phyloP scores from a whole-genome alignment of 495 filamentous ascomycete genomes.

The Margaritispora aquatica region DNA sequence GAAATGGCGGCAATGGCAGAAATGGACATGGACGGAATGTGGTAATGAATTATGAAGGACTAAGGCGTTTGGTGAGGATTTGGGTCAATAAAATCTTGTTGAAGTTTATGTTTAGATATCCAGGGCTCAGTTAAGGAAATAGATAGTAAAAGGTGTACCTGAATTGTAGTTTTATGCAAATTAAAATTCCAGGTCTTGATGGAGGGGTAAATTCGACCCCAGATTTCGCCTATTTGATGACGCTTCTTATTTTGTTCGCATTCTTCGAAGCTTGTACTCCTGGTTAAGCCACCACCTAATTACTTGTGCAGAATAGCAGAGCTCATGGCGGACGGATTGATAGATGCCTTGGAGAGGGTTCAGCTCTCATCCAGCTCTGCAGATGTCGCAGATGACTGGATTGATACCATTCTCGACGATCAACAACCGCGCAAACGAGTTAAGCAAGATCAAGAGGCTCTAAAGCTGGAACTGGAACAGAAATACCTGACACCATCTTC shows the following conservation, averaged over 20 bases:
- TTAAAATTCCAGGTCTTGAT: neutral
- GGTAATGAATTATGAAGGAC: slow-evolving; percentile 39
- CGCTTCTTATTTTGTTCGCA: neutral
- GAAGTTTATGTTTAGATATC: neutral
- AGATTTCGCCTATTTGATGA: neutral
- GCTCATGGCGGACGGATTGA: slow-evolving; percentile 25
- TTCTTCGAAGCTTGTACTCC: neutral
- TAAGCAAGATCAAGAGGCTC: slow-evolving; percentile 46
- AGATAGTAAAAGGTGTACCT: neutral
- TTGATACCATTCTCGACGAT: slow-evolving; percentile 53
- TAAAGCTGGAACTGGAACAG: slow-evolving; percentile 64
- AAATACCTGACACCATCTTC: slow-evolving; percentile 75
- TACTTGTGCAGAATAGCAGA: neutral
- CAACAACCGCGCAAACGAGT: slow-evolving; percentile 51
- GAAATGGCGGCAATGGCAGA: slow-evolving; percentile 65
- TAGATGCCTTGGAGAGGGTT: slow-evolving; percentile 23
- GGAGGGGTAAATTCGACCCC: neutral
- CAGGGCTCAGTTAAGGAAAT: neutral
- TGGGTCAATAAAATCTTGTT: neutral
- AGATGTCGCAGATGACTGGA: slow-evolving; percentile 27
- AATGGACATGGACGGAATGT: slow-evolving; percentile 45
- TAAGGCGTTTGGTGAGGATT: neutral
- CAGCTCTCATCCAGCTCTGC: slow-evolving; percentile 1
- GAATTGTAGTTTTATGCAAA: neutral
- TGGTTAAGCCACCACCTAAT: neutral